A percentile compares a stretch with the other conserved stretches of the same genome.
Evolutionary conservation across 106 monocot species (phyloP).

Genomic region (Posidonia australis): DNA sequence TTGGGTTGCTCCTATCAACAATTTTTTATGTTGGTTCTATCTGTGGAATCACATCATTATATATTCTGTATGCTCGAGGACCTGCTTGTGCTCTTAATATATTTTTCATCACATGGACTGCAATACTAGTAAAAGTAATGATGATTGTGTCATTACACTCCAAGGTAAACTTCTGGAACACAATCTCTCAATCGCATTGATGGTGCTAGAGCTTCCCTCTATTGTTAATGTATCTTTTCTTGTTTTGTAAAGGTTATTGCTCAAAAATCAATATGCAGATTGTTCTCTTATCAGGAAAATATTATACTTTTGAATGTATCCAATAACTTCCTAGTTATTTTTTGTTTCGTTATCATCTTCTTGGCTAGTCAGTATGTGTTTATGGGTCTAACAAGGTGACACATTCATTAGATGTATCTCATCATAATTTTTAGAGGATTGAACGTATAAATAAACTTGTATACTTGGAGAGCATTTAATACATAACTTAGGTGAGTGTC

Average conservation of each 20-base stretch:
- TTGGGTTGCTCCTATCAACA: constrained; percentile 48
- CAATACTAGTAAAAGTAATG: constrained; percentile 45
- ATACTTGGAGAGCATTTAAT: too few species aligned
- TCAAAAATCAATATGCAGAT: neutral
- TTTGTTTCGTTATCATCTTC: too few species aligned
- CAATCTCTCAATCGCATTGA: too few species aligned
- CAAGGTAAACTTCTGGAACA: constrained; percentile 29
- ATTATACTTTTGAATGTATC: too few species aligned
- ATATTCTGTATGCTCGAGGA: constrained; percentile 29
- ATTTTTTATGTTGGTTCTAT: constrained; percentile 40
- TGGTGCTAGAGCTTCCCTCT: too few species aligned
- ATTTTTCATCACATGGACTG: constrained; percentile 62
- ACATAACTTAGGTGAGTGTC: too few species aligned
- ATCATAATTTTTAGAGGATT: too few species aligned
- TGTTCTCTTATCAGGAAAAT: neutral
- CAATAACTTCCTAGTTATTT: too few species aligned
- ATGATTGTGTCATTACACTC: constrained; percentile 56
- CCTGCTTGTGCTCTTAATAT: constrained; percentile 41
- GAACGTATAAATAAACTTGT: too few species aligned
- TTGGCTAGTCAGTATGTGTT: too few species aligned
- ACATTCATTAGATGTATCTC: too few species aligned
- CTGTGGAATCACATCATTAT: constrained; percentile 37
- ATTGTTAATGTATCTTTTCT: neutral
- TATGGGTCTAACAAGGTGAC: too few species aligned
- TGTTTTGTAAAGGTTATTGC: neutral